Conservation (phyloP, 2,329 filamentous ascomycete species). For the Xylariaceae sp. region DNA sequence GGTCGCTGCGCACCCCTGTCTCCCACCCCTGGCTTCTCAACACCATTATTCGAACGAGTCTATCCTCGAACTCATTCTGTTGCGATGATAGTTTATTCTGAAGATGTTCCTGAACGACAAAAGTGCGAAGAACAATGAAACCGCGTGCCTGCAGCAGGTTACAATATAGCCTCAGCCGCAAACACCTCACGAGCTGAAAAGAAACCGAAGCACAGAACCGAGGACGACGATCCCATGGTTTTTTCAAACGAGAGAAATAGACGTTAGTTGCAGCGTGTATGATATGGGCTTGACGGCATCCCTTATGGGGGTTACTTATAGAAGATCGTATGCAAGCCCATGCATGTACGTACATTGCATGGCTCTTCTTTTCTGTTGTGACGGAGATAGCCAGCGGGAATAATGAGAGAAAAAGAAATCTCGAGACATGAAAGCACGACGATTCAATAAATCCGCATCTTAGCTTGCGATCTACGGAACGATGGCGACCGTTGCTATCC, state of each 20-base stretch:
- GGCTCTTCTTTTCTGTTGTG: background rate
- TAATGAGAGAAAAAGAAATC: background rate
- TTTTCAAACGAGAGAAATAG: no score
- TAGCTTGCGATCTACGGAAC: no score
- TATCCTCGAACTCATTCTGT: background rate
- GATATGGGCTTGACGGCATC: no score
- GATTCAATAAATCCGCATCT: background rate
- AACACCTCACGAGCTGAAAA: no score
- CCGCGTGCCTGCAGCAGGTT: no score
- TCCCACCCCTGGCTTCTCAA: background rate
- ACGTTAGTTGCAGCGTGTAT: no score
- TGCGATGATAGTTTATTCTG: background rate
- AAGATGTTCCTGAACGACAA: no score
- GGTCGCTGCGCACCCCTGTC: background rate
- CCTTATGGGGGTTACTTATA: background rate
- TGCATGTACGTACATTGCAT: background rate
- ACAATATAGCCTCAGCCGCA: no score
- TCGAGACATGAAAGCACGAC: background rate
- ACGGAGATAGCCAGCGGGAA: background rate
- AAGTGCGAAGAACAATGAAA: no score
- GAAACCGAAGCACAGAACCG: no score
- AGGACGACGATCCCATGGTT: no score
- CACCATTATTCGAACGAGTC: background rate
- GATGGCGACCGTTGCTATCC: no score
- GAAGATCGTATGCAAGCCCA: background rate